Evolutionary conservation across 371 early-diverging fungal species (phyloP).

Genomic region (Actinomucor elegans): DNA sequence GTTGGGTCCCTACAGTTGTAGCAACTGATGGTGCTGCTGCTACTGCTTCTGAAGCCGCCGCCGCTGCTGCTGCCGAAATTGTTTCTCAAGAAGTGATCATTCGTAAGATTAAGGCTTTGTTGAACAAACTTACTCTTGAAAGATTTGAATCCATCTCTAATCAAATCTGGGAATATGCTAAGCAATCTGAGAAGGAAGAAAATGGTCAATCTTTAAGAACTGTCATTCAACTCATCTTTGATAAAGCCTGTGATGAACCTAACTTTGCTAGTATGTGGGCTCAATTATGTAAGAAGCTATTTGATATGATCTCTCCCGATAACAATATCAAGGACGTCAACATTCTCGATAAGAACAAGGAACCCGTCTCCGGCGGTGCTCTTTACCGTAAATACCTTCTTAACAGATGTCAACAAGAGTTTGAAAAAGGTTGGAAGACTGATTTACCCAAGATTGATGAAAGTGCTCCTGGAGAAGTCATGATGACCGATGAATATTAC

Average conservation of each 20-base stretch:
- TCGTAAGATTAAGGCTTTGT: conserved; percentile 82
- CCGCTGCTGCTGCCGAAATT: conserved; percentile 32
- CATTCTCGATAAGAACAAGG: conserved; percentile 50
- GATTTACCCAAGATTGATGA: conserved; percentile 53
- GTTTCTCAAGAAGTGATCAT: conserved; percentile 62
- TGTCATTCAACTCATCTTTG: conserved; percentile 85
- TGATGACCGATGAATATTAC: conserved; percentile 81
- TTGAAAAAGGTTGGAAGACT: conserved; percentile 81
- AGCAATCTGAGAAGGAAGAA: conserved; percentile 65
- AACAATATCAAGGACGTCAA: conserved; percentile 48
- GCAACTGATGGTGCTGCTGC: conserved; percentile 33
- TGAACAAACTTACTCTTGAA: conserved; percentile 95
- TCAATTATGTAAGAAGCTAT: conserved; percentile 75
- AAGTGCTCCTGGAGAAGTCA: conserved; percentile 42
- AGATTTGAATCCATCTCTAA: conserved; percentile 85
- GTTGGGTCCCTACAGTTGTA: conserved; percentile 74
- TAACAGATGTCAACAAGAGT: conserved; percentile 89
- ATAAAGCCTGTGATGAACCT: conserved; percentile 95
- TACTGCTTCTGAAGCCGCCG: conserved; percentile 8
- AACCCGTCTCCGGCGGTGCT: conserved; percentile 60
- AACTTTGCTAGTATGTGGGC: conserved; percentile 91
- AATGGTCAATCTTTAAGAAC: conserved; percentile 72
- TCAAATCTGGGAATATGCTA: conserved; percentile 81
- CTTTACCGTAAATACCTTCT: conserved; percentile 90
- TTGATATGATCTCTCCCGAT: conserved; percentile 48